Evolutionary conservation across 345 rosid genomes (phyloP).

Genomic region (Reutealis trisperma): DNA sequence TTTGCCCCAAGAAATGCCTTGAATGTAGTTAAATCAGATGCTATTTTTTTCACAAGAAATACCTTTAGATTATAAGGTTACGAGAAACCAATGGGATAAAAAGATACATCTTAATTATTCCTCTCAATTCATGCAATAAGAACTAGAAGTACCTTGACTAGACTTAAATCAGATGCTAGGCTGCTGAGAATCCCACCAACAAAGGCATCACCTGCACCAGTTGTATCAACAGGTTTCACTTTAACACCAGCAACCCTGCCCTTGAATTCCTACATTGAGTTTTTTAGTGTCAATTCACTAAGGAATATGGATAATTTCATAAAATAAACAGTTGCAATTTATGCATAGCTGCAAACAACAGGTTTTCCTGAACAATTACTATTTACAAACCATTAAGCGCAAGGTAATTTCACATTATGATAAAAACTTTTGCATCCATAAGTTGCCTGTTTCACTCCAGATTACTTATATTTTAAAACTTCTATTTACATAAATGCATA

Average conservation of each 20-base stretch:
- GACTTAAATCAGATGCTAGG: constrained; percentile 33
- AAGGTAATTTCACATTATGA: neutral
- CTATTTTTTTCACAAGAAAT: neutral
- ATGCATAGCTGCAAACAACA: neutral
- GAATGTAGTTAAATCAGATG: too few relatives aligned
- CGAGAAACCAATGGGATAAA: neutral
- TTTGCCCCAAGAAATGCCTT: too few relatives aligned
- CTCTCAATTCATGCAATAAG: neutral
- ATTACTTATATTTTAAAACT: neutral
- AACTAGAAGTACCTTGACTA: constrained; percentile 24
- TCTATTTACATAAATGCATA: neutral
- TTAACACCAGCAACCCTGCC: constrained; percentile 36
- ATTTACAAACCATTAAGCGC: neutral
- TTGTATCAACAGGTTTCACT: constrained; percentile 45
- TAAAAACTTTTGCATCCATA: neutral
- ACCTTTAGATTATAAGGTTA: neutral
- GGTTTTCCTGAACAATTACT: neutral
- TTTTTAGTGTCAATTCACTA: neutral
- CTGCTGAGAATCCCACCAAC: constrained; percentile 39
- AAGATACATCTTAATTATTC: neutral
- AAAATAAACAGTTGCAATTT: neutral
- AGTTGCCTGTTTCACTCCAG: neutral
- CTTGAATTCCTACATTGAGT: constrained; percentile 33
- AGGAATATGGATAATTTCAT: neutral
- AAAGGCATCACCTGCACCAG: constrained; percentile 50